Evolutionary conservation across 352 stramenopile species (phyloP).

Genomic region (Phytophthora pinifolia): DNA sequence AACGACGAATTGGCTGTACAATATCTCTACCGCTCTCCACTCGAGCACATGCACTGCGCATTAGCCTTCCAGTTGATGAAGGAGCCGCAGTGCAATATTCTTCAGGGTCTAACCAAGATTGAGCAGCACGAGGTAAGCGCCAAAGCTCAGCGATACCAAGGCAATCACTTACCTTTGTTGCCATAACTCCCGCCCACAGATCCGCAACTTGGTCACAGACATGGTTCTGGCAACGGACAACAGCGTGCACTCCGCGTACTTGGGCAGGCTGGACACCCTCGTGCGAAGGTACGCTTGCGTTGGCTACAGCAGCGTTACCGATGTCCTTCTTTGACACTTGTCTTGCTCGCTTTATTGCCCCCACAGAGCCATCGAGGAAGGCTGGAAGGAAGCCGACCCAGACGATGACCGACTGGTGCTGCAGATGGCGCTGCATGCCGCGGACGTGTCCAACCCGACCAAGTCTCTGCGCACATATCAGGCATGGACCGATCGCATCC

Average conservation of each 20-base stretch:
- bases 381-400: constrained; percentile 54
- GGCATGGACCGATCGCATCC: constrained; percentile 90
- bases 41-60: constrained; percentile 89
- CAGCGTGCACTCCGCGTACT: constrained; percentile 76
- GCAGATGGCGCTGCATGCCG: constrained; percentile 83
- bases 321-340: background rate
- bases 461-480: constrained; percentile 78
- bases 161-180: constrained; percentile 1
- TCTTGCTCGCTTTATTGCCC: background rate
- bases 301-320: background rate
- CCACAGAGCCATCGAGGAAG: constrained; percentile 38
- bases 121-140: constrained; percentile 69
- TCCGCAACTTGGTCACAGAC: constrained; percentile 77
- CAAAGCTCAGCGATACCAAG: background rate
- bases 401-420: constrained; percentile 76
- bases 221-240: constrained; percentile 91
- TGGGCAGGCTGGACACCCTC: constrained; percentile 77
- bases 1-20: constrained; percentile 81
- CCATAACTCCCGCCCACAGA: constrained; percentile 20
- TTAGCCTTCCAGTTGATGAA: constrained; percentile 81
- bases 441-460: constrained; percentile 94
- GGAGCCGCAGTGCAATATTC: constrained; percentile 65
- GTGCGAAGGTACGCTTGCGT: constrained; percentile 42
- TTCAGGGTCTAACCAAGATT: constrained; percentile 69
- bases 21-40: constrained; percentile 82